These are phyloP conservation scores for Physcia stellaris DNA, from an alignment of 495 filamentous ascomycete genomes.

Conservation along the genomic window DNA sequence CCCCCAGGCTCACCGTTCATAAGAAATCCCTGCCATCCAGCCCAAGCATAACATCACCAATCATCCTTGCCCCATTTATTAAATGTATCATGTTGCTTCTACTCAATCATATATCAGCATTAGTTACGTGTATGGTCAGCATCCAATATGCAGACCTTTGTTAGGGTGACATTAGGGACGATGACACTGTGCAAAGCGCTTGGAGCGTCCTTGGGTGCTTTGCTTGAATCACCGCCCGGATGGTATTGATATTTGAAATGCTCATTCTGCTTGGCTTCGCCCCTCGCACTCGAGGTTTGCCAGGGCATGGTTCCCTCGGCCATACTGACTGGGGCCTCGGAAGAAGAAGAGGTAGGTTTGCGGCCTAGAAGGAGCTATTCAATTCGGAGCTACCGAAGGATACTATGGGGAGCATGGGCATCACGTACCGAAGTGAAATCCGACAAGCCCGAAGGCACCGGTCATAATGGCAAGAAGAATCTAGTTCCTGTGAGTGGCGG, in stretches of 20 bases:
- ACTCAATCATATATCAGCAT: constrained; percentile 5
- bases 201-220: constrained; percentile 73
- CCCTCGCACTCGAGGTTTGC: constrained; percentile 49
- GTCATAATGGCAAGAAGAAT: constrained; percentile 87
- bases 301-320: constrained; percentile 73
- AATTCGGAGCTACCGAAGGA: no score
- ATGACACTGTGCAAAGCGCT: constrained; percentile 90
- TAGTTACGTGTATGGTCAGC: no score
- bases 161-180: constrained; percentile 80
- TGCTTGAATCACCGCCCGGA: constrained; percentile 68
- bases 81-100: constrained; percentile 86
- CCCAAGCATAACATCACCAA: constrained; percentile 3
- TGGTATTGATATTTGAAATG: constrained; percentile 83
- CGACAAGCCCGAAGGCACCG: constrained; percentile 70
- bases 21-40: neutral
- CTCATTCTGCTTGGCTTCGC: constrained; percentile 29
- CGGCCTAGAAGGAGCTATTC: constrained; percentile 38
- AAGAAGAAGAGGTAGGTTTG: constrained; percentile 72
- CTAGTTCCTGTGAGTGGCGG: constrained; percentile 30
- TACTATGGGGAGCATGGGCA: neutral
- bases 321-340: constrained; percentile 65
- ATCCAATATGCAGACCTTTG: constrained; percentile 63
- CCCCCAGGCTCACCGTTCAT: neutral
- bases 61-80: constrained; percentile 97
- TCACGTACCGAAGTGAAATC: constrained; percentile 62